Evolutionary conservation across 768 basidiomycete species (phyloP).

Genomic region (Mycena vulgaris): DNA sequence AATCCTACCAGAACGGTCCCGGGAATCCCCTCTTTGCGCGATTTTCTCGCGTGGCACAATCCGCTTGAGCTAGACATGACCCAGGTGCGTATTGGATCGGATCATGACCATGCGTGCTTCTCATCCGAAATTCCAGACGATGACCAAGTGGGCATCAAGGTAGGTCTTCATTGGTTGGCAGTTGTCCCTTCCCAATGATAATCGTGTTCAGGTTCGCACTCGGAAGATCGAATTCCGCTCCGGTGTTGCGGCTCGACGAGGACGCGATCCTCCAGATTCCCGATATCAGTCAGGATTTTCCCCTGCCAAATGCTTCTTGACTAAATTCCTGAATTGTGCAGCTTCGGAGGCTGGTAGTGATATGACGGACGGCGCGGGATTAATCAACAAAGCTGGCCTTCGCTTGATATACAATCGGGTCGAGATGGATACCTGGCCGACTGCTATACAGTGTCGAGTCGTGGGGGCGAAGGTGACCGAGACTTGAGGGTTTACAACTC

Average conservation of each 20-base stretch:
- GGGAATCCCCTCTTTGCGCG: constrained; percentile 49
- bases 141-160: constrained; percentile 66
- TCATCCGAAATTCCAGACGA: constrained; percentile 51
- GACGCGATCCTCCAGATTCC: constrained; percentile 48
- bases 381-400: constrained; percentile 51
- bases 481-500: not conserved
- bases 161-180: constrained; percentile 26
- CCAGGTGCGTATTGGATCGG: constrained; percentile 52
- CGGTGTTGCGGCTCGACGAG: constrained; percentile 53
- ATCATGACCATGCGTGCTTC: not conserved
- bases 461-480: constrained; percentile 40
- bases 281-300: constrained; percentile 49
- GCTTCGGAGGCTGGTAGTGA: constrained; percentile 47
- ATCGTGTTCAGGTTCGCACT: constrained; percentile 49
- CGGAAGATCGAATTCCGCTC: constrained; percentile 66
- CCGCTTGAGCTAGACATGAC: constrained; percentile 52
- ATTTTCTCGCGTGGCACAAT: constrained; percentile 65
- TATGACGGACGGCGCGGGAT: constrained; percentile 61
- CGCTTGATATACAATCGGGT: constrained; percentile 44
- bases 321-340: constrained; percentile 36
- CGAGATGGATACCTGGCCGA: constrained; percentile 51
- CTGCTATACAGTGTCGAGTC: constrained; percentile 58
- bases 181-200: not conserved
- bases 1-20: constrained; percentile 21
- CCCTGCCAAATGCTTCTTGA: not conserved